Evolutionary conservation across 805 yeast genomes (phyloP), one percentile per base, ranked within the genome.

Genomic region (Kodamaea lidongshanica): DNA sequence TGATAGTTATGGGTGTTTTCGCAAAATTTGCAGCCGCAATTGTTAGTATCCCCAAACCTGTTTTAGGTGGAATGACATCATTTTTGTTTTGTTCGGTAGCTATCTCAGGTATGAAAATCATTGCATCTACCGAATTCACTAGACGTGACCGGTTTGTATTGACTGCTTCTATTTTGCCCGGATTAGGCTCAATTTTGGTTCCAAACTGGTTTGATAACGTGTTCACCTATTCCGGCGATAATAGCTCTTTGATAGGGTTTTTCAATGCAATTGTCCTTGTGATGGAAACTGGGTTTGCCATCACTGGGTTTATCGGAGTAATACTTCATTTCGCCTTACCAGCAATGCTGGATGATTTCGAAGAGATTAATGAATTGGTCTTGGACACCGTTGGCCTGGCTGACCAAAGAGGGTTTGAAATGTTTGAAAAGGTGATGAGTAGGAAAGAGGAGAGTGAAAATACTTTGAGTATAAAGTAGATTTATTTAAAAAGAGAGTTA

Each of bases 31-130:
- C 55, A 6, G 55, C 53, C 1, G 55, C 95, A n/a, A 67, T 87
- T 36, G 85, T 80, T 16, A 70, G 94, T 19, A 84, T 83, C 47
- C 94, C 94, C 23, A 68, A 65, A 33, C 67, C 92, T 3, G 53
- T 59, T 17, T 65, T 87, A 34, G 96, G 95, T 40, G 95, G 95
- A 41, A 84, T 86, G 94, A 79, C 79, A 16, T 67, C 87, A 4
- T 81, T 80, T 56, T 59, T 81, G 30, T 81, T 80, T 66, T 70
- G 82, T 18, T 73, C 86, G 3, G 88, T 81, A 18, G 84, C 84
- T 1, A 82, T 77, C 11, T 77, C 87, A 2, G 88, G 88, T 39
- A 53, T 81, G 30, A 70, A 75, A 38, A 77, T 81, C 47, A 77
- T 80, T 36, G 57, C 84, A 16, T 53, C 70, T 28, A 67, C 73